A percentile compares a stretch with the other conserved stretches of the same genome.
These are phyloP conservation scores for Tuber indicum DNA, from an alignment of 495 filamentous ascomycete species.

Conservation along the genomic window DNA sequence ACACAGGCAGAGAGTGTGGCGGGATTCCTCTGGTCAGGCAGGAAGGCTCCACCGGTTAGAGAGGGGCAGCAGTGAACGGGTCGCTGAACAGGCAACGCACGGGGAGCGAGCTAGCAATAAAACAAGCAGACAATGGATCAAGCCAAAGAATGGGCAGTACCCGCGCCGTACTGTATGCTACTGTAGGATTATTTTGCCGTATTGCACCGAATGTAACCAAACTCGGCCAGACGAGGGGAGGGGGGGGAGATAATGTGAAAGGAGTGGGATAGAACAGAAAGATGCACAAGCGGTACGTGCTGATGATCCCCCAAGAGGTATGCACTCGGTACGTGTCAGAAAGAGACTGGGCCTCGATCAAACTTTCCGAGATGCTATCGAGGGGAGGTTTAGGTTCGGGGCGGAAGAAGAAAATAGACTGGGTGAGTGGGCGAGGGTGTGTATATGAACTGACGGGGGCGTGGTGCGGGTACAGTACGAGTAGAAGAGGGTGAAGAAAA, in stretches of 20 bases:
- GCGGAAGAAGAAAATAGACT: not conserved
- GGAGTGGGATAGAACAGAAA: not conserved
- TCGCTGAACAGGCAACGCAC: not conserved
- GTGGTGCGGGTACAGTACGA: not conserved
- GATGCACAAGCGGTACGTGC: conserved; percentile 4
- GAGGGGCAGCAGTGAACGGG: not conserved
- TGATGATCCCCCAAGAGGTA: conserved; percentile 1
- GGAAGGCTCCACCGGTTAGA: not conserved
- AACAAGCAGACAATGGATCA: conserved; percentile 1
- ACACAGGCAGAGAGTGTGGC: conserved; percentile 1
- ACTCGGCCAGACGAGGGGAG: not conserved
- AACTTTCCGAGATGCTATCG: not conserved
- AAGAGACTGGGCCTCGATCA: conserved; percentile 27
- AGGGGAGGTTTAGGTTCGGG: conserved; percentile 1
- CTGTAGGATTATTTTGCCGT: not conserved
- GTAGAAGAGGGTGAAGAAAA: not conserved
- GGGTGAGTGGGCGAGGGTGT: not conserved
- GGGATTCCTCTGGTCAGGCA: conserved; percentile 10
- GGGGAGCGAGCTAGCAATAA: not conserved
- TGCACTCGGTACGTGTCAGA: conserved; percentile 29
- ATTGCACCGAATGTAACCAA: not conserved
- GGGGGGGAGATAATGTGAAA: not conserved
- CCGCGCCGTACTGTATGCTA: not conserved
- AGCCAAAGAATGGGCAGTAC: not conserved
- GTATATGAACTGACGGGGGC: not conserved